Conservation (phyloP, 2,329 filamentous ascomycete genomes). For the Aspergillus fischeri region DNA sequence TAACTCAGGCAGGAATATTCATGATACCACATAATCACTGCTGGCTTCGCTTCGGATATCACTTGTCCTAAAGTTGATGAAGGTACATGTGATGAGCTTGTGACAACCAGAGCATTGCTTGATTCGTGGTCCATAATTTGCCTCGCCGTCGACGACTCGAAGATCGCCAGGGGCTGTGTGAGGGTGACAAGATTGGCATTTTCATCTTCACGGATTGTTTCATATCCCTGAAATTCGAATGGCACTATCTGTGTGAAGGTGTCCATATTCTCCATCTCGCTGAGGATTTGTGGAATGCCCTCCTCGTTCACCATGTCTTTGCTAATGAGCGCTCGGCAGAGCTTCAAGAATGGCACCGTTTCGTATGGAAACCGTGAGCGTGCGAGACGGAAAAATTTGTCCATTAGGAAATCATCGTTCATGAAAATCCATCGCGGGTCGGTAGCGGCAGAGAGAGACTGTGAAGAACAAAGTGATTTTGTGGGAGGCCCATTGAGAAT, state of each 20-base stretch:
- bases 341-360: slow-evolving; percentile 68
- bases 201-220: slow-evolving; percentile 77
- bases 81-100: slow-evolving; percentile 35
- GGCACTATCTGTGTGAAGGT: slow-evolving; percentile 77
- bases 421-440: slow-evolving; percentile 52
- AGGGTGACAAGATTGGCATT: slow-evolving; percentile 76
- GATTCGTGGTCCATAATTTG: slow-evolving; percentile 18
- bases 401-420: slow-evolving; percentile 55
- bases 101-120: slow-evolving; percentile 33
- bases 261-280: slow-evolving; percentile 64
- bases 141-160: slow-evolving; percentile 27
- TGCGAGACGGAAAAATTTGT: slow-evolving; percentile 61
- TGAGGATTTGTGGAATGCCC: slow-evolving; percentile 53
- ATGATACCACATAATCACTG: slow-evolving; percentile 70
- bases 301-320: slow-evolving; percentile 43
- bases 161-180: slow-evolving; percentile 50
- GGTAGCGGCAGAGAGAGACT: slow-evolving; percentile 16
- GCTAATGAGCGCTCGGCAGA: slow-evolving; percentile 62
- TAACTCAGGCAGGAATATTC: slow-evolving; percentile 75
- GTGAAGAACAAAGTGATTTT: slow-evolving; percentile 16
- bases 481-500: slow-evolving; percentile 51
- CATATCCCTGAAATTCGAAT: slow-evolving; percentile 66
- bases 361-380: slow-evolving; percentile 81
- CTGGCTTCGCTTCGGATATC: slow-evolving; percentile 70
- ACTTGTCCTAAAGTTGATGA: slow-evolving; percentile 51